phyloP scores from a whole-genome alignment of 345 rosid genomes.

The Lepidium aucheri region DNA sequence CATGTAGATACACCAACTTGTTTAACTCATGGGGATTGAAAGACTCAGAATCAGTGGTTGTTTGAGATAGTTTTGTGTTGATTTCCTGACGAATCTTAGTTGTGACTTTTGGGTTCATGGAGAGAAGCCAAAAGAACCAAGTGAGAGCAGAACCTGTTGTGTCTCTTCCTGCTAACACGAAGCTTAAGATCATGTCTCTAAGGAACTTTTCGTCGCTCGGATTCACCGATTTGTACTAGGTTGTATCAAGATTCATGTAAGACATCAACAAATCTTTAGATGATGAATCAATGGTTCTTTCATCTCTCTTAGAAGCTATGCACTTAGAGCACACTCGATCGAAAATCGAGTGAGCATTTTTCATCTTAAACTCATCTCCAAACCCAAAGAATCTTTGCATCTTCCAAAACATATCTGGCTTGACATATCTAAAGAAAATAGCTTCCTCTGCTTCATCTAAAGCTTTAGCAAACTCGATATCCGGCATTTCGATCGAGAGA shows the following conservation, averaged over 20 bases:
- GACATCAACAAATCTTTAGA: constrained; percentile 20
- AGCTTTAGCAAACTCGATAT: constrained; percentile 22
- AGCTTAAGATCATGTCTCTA: constrained; percentile 21
- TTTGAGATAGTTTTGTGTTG: constrained; percentile 6
- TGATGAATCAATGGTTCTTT: not conserved
- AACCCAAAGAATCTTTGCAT: constrained; percentile 26
- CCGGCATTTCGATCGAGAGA: constrained; percentile 26
- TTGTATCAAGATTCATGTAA: constrained; percentile 7
- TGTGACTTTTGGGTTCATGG: constrained; percentile 12
- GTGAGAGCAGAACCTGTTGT: constrained; percentile 28
- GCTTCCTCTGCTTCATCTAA: constrained; percentile 33
- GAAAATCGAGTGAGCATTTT: constrained; percentile 4
- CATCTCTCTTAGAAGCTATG: constrained; percentile 25
- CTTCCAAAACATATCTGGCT: constrained; percentile 23
- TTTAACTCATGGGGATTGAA: constrained; percentile 3
- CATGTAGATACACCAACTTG: constrained; percentile 34
- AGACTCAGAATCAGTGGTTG: not conserved
- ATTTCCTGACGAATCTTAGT: constrained; percentile 27
- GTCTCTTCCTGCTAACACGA: constrained; percentile 26
- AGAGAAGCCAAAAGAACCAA: constrained; percentile 38
- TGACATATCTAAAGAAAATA: constrained; percentile 7
- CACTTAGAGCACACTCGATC: constrained; percentile 6
- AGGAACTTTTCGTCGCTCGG: constrained; percentile 15
- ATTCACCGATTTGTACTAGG: constrained; percentile 6
- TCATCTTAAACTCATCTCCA: constrained; percentile 34